Base-by-base conservation (phyloP, 805 yeast genomes). In the Saccharomyces paradoxus region DNA sequence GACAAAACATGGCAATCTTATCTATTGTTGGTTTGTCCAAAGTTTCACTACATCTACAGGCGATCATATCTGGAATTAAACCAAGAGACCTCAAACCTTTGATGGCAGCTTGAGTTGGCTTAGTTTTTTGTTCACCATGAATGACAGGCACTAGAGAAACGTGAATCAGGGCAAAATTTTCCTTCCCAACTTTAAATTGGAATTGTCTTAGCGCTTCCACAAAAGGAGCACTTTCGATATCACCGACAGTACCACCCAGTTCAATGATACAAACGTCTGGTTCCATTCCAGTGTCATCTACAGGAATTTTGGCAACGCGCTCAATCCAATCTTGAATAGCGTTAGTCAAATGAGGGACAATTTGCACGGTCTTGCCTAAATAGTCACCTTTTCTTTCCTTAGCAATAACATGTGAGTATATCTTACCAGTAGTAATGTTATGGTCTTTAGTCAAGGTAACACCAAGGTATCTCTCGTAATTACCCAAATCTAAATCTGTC, bases 281-380 rank as follows among this genome's bases (percentile, higher is more conserved):
- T 66, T 83, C 86, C 70, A 83, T 77, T 53, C 94, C 95, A 41
- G 91, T 80, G 55, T 81, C 78, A 71, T 94, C 99, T 57, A 94
- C 99, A 17, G 99, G 97, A 56, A 92, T 80, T 61, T 78, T 82
- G 48, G 97, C 81, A 50, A 94, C 98, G 58, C 87, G 79, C 77
- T 94, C 98, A 63, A 94, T 86, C 99, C 99, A 94, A 61, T 91
- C 97, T 77, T 94, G 99, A 68, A 94, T 94, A 29, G 96, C 97
- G 64, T 87, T 88, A 60, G 99, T 94, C 62, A 94, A 80, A 71
- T 94, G 99, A 47, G 99, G 99, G 63, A 94, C 99, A 63, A 94
- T 96, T 77, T 94, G 99, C 50, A 94, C 99, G n/a, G 99, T 94
- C 70, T 94, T 94, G 65, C 99, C 99, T 67, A 94, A 79, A 68